Base-by-base conservation (phyloP, 306 rosid species). In the Prosopis cineraria region DNA sequence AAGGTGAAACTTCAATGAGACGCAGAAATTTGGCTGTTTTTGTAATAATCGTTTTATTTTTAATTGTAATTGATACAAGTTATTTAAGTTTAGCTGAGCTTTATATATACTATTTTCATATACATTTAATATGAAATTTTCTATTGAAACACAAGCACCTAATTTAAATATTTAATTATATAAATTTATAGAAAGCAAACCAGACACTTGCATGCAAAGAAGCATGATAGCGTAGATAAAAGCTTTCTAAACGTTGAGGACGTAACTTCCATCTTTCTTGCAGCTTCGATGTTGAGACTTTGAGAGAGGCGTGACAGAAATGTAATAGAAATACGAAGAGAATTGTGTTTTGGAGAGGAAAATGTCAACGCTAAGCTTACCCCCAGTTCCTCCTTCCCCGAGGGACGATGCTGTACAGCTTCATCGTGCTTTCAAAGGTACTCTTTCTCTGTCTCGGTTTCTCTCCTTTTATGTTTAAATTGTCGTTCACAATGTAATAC, bases 401-500 rank as follows among this genome's bases (percentile, higher is more conserved):
- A 90, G 91, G 22, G 96, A 94, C 52, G 96, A 90, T 67, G 97
- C 93, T 56, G 34, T 40, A 22, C 84, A 86, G 5, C 97, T 91
- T 19, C 77, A 91, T 87, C 93, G 89, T 72, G 98, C 98, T 67
- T 93, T 94, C 59, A 90, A 89, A 79, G 93, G 97, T 90, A 75
- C 52, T 22, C 55, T 10, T 8, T 60, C 55, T 78, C 45, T 71
- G 9, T 24, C 24, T 22, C 22, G 9, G 12, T 27, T 30, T 60
- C 24, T 60, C 37, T 59, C 37, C 40, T 13, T 30, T 6, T 60
- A 30, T 59, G 40, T 25, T 20, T 25, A 37, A 22, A 34, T 5
- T 68, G 39, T 80, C 44, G 13, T 5, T 68, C 9, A 10, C 47
- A 63, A 12, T 53, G n/a, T 41, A 12, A 60, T 63, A 17, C 33